These are phyloP conservation scores for Brettanomyces anomalus DNA, from an alignment of 805 yeast species.

Conservation along the genomic window DNA sequence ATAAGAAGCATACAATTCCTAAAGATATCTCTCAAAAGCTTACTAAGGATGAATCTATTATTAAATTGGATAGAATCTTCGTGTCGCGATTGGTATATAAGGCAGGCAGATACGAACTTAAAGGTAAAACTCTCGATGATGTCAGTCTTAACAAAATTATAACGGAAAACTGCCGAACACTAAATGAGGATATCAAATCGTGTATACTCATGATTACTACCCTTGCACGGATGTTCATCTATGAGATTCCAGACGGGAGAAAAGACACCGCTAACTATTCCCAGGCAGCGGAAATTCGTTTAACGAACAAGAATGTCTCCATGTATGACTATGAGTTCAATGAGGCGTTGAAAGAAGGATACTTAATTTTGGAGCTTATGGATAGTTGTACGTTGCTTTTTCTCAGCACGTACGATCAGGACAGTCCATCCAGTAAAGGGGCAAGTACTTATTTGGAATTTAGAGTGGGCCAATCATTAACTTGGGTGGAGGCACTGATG, in stretches of 20 bases:
- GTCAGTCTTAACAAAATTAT: conserved; percentile 21
- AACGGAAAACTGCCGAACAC: conserved; percentile 20
- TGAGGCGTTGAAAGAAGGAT: conserved; percentile 48
- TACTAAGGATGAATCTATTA: conserved; percentile 23
- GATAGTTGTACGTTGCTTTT: conserved; percentile 51
- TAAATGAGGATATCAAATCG: conserved; percentile 23
- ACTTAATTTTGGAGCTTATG: conserved; percentile 53
- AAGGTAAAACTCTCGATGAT: conserved; percentile 25
- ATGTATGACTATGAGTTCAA: conserved; percentile 78
- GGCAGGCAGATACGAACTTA: conserved; percentile 19
- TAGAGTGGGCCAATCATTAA: conserved; percentile 37
- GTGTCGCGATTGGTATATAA: conserved; percentile 26
- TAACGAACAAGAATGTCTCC: conserved; percentile 48
- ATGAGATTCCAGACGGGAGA: conserved; percentile 26
- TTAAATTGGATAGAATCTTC: conserved; percentile 25
- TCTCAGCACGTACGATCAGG: conserved; percentile 34
- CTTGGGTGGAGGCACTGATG: conserved; percentile 66
- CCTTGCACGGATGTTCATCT: conserved; percentile 26
- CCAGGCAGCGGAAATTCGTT: conserved; percentile 29
- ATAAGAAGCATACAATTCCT: conserved; percentile 14
- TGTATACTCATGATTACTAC: conserved; percentile 28
- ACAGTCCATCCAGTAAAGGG: conserved; percentile 20
- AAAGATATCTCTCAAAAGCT: conserved; percentile 20
- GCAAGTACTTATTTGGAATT: conserved; percentile 21
- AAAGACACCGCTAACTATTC: conserved; percentile 35